phyloP scores from a whole-genome alignment of 495 filamentous ascomycete species.

The Glarea lozoyensis region DNA sequence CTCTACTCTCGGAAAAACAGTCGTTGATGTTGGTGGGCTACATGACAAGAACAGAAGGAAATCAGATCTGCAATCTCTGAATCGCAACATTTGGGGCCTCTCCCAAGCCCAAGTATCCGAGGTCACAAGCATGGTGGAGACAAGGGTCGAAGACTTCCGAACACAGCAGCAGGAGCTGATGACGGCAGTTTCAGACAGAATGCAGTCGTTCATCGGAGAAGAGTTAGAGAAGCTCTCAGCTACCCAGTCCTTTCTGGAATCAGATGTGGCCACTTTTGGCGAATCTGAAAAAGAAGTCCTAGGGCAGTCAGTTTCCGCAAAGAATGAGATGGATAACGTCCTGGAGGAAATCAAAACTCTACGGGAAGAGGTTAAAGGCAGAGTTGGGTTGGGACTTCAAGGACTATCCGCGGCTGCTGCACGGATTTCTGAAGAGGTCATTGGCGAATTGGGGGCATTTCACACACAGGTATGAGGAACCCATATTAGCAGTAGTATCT shows the following conservation, averaged over 20 bases:
- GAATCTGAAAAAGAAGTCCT: conserved; percentile 57
- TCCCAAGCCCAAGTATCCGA: conserved; percentile 66
- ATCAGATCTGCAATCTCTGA: conserved; percentile 68
- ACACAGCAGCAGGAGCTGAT: conserved; percentile 60
- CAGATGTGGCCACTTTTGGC: conserved; percentile 55
- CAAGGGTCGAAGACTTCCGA: conserved; percentile 59
- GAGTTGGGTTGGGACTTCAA: conserved; percentile 77
- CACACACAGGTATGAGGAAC: conserved; percentile 51
- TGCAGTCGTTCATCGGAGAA: conserved; percentile 61
- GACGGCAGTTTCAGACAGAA: conserved; percentile 53
- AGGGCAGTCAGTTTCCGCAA: conserved; percentile 57
- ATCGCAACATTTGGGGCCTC: conserved; percentile 67
- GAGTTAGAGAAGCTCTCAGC: conserved; percentile 60
- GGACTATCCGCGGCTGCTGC: conserved; percentile 78
- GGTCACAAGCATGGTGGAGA: conserved; percentile 68
- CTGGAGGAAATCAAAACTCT: conserved; percentile 87
- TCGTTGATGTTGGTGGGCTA: conserved; percentile 69
- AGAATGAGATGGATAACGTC: conserved; percentile 81
- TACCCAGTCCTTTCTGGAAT: conserved; percentile 58
- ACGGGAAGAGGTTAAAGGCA: conserved; percentile 75
- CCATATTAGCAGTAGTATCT: background rate
- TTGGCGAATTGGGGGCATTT: conserved; percentile 73
- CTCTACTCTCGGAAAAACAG: conserved; percentile 61
- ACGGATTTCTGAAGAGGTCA: conserved; percentile 83
- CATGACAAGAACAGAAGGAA: conserved; percentile 77